Evolutionary conservation across 192 early-diverging fungal genomes (phyloP), one percentile per base, ranked within the genome.

Genomic region (Fimicolochytrium jonesii): DNA sequence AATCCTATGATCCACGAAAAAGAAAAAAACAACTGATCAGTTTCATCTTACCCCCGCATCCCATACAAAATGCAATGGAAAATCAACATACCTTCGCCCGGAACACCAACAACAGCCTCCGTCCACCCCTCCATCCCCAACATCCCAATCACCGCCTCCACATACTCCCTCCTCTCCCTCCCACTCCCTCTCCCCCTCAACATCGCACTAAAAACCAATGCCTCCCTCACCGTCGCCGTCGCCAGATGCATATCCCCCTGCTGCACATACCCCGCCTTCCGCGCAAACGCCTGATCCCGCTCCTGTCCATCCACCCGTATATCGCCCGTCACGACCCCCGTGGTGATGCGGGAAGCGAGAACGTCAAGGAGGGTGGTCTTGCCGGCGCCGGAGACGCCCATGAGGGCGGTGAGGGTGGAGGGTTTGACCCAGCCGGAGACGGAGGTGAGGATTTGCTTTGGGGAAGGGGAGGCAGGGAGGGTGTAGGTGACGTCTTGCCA

Each of bases 401-500:
- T 92, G 31, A 93, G 73, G n/a, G 74, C 74, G n/a, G 88, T 89
- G 79, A 93, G 80, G 7, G 80, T 80, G 43, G 88, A 88, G 9
- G 88, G 88, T 49, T 81, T 82, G 49, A 88, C 84, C 51, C 82
- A 86, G 36, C 90, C 88, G 29, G 69, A 75, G 10, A 89, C 78
- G 34, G 69, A 53, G 56, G 82, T 74, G 33, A 92, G 73, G n/a
- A 92, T 67, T 53, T 87, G 86, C 41, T 81, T 77, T 31, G 83
- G 51, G 18, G 76, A 77, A 18, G 67, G 71, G 51, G 78, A 80
- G 59, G 42, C 42, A 0, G 37, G 37, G 41, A 57, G n/a, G 3
- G 37, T 37, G 28, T 57, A 57, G 37, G 36, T 42, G 7, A 57
- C 56, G 26, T 57, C 37, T 28, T 57, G n/a, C 56, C 56, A 57